Conservation (phyloP, 192 early-diverging fungal genomes). For the Coemansia furcata region DNA sequence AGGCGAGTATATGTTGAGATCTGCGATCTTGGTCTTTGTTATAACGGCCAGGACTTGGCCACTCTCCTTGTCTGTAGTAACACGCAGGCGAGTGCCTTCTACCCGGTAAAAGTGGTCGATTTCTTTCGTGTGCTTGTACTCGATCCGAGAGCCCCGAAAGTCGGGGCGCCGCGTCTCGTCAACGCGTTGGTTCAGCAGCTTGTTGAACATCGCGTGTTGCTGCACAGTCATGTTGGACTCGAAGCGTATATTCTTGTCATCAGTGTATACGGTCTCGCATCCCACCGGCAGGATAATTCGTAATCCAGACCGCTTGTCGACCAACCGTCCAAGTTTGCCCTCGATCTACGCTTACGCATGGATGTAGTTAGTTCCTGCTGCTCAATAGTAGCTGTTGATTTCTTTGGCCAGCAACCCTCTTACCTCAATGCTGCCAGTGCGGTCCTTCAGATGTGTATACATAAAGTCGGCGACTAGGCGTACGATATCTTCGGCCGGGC, state of each 20-base stretch:
- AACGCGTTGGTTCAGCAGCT: conserved; percentile 71
- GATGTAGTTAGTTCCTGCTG: conserved; percentile 1
- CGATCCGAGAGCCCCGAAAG: conserved; percentile 55
- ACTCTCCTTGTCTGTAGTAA: conserved; percentile 65
- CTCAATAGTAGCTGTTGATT: background rate
- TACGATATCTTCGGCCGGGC: conserved; percentile 63
- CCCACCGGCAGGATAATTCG: conserved; percentile 64
- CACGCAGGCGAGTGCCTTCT: conserved; percentile 55
- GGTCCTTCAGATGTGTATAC: conserved; percentile 54
- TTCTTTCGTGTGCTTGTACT: conserved; percentile 74
- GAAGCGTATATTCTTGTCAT: conserved; percentile 57
- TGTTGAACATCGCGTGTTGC: conserved; percentile 85
- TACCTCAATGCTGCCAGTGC: conserved; percentile 26
- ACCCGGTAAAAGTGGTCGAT: conserved; percentile 65
- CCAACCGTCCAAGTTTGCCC: conserved; percentile 82
- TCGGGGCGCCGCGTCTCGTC: conserved; percentile 53
- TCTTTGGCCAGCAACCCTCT: background rate
- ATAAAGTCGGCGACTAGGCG: conserved; percentile 65
- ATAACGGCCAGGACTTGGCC: conserved; percentile 59
- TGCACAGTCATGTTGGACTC: conserved; percentile 83
- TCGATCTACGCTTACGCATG: conserved; percentile 64
- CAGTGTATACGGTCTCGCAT: conserved; percentile 57
- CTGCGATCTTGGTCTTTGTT: conserved; percentile 74
- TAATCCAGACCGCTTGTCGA: conserved; percentile 62
- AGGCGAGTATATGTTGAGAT: conserved; percentile 86